Evolutionary conservation across 2,329 filamentous ascomycete genomes (phyloP).

Genomic region (Paracoccidioides lutzii): DNA sequence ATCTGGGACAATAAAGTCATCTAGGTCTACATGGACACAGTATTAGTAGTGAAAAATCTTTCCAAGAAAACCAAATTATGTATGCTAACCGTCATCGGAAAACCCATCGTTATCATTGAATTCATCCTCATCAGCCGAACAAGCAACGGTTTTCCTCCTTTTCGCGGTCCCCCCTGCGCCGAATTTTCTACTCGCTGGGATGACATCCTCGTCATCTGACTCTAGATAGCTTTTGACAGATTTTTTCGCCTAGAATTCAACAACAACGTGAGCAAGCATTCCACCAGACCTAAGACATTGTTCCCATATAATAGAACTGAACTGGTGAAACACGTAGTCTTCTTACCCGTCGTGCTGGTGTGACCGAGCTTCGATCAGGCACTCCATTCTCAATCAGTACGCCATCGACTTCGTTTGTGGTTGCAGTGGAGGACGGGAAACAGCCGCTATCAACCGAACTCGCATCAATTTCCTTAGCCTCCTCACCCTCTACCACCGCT

Average conservation of each 20-base stretch:
- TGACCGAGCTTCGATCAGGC: constrained; percentile 42
- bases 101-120: constrained; percentile 45
- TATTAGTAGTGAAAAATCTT: constrained; percentile 1
- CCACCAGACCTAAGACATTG: not conserved
- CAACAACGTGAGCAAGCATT: not conserved
- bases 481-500: constrained; percentile 5
- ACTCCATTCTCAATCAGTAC: constrained; percentile 31
- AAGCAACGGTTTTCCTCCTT: constrained; percentile 49
- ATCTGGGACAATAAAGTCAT: constrained; percentile 77
- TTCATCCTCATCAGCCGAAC: constrained; percentile 55
- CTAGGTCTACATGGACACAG: constrained; percentile 50
- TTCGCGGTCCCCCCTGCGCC: constrained; percentile 39
- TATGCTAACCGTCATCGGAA: constrained; percentile 38
- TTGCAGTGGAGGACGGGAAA: constrained; percentile 29
- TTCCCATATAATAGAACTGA: not conserved
- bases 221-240: constrained; percentile 66
- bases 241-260: constrained; percentile 43
- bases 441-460: constrained; percentile 42
- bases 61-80: constrained; percentile 4
- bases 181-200: constrained; percentile 41
- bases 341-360: constrained; percentile 65
- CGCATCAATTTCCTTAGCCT: constrained; percentile 29
- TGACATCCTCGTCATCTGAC: constrained; percentile 60
- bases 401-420: constrained; percentile 29
- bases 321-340: too few relatives aligned